Evolutionary conservation across 2,329 filamentous ascomycete species (phyloP).

Genomic region (Aspergillus thermomutatus): DNA sequence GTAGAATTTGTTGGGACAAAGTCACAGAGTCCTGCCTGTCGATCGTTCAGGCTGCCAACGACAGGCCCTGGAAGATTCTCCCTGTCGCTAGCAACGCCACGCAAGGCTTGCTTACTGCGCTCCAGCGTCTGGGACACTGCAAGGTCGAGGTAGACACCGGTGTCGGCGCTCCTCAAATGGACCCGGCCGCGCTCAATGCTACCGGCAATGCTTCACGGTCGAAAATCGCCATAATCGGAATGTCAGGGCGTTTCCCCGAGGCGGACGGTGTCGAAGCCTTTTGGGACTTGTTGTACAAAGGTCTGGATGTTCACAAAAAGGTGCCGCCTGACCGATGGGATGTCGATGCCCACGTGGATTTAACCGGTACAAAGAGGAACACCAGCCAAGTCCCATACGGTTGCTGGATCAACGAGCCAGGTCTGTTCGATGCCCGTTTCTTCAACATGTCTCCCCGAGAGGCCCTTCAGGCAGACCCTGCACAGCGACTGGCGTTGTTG

Average conservation of each 20-base stretch:
- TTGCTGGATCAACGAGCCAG: constrained; percentile 68
- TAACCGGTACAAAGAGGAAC: constrained; percentile 66
- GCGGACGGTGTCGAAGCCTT: constrained; percentile 63
- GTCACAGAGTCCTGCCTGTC: constrained; percentile 33
- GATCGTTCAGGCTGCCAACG: constrained; percentile 12
- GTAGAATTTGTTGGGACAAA: constrained; percentile 41
- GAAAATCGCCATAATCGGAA: constrained; percentile 67
- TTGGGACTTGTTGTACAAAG: constrained; percentile 67
- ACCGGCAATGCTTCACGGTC: constrained; percentile 23
- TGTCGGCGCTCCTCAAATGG: constrained; percentile 24
- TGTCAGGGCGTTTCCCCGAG: constrained; percentile 69
- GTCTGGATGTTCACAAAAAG: constrained; percentile 64
- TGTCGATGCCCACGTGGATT: constrained; percentile 63
- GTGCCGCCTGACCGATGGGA: constrained; percentile 67
- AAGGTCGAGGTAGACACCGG: constrained; percentile 25
- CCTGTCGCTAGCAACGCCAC: constrained; percentile 32
- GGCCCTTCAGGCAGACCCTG: constrained; percentile 65
- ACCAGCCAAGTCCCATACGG: constrained; percentile 69
- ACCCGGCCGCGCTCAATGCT: constrained; percentile 17
- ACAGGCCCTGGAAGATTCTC: constrained; percentile 21
- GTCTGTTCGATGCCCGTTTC: constrained; percentile 68
- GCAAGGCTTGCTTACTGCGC: constrained; percentile 28
- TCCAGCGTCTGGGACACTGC: constrained; percentile 28
- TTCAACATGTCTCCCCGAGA: constrained; percentile 77
- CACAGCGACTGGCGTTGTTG: constrained; percentile 51